These are phyloP conservation scores for Peltaster fructicola DNA, from an alignment of 2,329 filamentous ascomycete genomes.

Conservation along the genomic window DNA sequence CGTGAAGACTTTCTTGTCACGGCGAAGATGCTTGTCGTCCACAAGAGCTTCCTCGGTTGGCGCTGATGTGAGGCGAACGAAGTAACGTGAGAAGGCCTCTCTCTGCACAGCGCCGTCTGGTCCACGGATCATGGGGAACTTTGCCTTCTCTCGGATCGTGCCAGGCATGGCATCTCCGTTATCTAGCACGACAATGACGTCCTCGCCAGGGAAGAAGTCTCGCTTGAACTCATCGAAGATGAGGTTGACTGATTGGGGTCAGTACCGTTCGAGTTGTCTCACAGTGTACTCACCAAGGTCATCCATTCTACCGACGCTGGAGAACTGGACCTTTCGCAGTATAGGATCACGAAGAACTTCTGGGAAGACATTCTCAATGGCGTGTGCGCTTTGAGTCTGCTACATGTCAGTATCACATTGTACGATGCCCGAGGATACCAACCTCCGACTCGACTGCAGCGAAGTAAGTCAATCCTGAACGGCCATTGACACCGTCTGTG, in stretches of 20 bases:
- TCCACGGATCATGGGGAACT: constrained; percentile 41
- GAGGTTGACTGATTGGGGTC: constrained; percentile 25
- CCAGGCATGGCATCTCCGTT: constrained; percentile 53
- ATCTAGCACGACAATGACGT: constrained; percentile 54
- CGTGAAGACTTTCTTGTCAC: constrained; percentile 82
- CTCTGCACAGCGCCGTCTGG: constrained; percentile 53
- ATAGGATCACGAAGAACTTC: constrained; percentile 83
- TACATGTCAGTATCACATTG: constrained; percentile 1
- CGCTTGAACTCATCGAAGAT: constrained; percentile 55
- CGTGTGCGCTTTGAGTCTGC: constrained; percentile 50
- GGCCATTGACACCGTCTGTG: constrained; percentile 89
- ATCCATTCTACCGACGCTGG: constrained; percentile 75
- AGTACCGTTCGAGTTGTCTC: neutral
- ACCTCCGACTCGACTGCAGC: constrained; percentile 47
- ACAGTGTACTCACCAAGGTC: constrained; percentile 44
- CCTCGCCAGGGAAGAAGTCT: constrained; percentile 81
- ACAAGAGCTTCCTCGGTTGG: constrained; percentile 57
- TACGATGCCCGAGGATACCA: constrained; percentile 4
- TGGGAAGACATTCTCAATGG: constrained; percentile 83
- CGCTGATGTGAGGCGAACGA: constrained; percentile 52
- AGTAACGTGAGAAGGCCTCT: constrained; percentile 57
- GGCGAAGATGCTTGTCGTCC: constrained; percentile 63
- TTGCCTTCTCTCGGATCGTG: constrained; percentile 68
- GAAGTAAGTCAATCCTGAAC: constrained; percentile 80
- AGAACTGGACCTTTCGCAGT: constrained; percentile 79